Percentiles rank a stretch among this genome's conserved stretches.
These are phyloP conservation scores for Sugiyamaella marilandica DNA, from an alignment of 805 yeast genomes.

Conservation along the genomic window DNA sequence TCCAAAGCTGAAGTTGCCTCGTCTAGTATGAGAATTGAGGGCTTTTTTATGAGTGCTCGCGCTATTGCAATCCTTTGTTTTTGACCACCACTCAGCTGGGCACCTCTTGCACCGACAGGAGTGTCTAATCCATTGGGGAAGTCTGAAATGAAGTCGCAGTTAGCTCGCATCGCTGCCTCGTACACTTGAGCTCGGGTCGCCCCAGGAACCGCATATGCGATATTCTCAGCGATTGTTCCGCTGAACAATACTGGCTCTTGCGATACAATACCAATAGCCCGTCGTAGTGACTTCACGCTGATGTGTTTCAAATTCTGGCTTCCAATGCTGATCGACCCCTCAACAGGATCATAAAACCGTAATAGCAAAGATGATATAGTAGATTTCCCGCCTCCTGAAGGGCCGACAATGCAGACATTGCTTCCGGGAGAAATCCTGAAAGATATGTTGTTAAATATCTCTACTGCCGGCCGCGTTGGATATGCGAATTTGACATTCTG, in stretches of 20 bases:
- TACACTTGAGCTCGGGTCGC: conserved; percentile 60
- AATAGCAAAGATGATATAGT: conserved; percentile 75
- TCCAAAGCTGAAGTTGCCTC: conserved; percentile 96
- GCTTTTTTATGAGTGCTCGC: conserved; percentile 72
- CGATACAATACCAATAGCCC: conserved; percentile 80
- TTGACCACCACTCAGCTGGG: conserved; percentile 92
- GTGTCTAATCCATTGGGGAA: conserved; percentile 85
- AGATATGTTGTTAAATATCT: conserved; percentile 57
- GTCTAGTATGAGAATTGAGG: conserved; percentile 77
- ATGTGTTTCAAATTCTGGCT: conserved; percentile 56
- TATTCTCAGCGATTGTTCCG: conserved; percentile 79
- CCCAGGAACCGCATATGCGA: conserved; percentile 62
- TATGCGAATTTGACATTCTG: conserved; percentile 63
- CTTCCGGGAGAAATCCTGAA: conserved; percentile 71
- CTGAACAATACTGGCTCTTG: conserved; percentile 89
- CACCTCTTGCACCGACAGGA: conserved; percentile 76
- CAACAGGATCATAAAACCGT: conserved; percentile 74
- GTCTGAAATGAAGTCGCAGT: conserved; percentile 65
- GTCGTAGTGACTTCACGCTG: conserved; percentile 67
- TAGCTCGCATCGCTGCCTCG: conserved; percentile 62
- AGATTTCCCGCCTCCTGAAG: conserved; percentile 95
- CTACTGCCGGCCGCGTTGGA: conserved; percentile 75
- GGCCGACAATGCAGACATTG: conserved; percentile 91
- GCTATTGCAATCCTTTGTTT: conserved; percentile 91
- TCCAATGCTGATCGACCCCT: conserved; percentile 63